Conservation (phyloP, 306 rosid genomes). For the Quercus ilex region DNA sequence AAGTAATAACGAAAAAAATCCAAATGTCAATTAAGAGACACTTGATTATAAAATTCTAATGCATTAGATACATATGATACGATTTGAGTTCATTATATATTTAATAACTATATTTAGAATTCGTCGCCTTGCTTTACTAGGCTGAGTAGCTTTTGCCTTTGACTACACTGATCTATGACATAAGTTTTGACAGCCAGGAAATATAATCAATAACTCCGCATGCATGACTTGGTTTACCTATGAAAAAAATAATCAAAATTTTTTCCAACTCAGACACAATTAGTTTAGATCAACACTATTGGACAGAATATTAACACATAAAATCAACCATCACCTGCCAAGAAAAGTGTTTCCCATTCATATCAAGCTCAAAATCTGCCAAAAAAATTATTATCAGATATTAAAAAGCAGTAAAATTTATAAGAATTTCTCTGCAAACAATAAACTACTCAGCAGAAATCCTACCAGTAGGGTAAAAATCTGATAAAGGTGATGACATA, state of each 20-base stretch:
- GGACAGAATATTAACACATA: background rate
- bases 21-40: too few relatives aligned
- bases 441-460: background rate
- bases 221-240: background rate
- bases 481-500: slow-evolving; percentile 12
- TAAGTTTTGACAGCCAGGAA: background rate
- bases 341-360: slow-evolving; percentile 24
- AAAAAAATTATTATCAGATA: background rate
- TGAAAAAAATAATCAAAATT: background rate
- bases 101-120: too few relatives aligned
- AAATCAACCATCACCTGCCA: slow-evolving; percentile 22
- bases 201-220: background rate
- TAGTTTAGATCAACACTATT: background rate
- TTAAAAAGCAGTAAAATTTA: background rate
- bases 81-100: too few relatives aligned
- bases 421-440: background rate
- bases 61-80: too few relatives aligned
- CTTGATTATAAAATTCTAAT: too few relatives aligned
- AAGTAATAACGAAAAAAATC: too few relatives aligned
- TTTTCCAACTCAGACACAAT: background rate
- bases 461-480: slow-evolving; percentile 25
- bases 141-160: too few relatives aligned
- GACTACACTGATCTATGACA: background rate
- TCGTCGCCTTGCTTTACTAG: too few relatives aligned
- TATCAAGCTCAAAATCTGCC: slow-evolving; percentile 28